Evolutionary conservation across 257 asterid genomes (phyloP), one percentile per base, ranked within the genome.

Genomic region (Plectranthus barbatus): DNA sequence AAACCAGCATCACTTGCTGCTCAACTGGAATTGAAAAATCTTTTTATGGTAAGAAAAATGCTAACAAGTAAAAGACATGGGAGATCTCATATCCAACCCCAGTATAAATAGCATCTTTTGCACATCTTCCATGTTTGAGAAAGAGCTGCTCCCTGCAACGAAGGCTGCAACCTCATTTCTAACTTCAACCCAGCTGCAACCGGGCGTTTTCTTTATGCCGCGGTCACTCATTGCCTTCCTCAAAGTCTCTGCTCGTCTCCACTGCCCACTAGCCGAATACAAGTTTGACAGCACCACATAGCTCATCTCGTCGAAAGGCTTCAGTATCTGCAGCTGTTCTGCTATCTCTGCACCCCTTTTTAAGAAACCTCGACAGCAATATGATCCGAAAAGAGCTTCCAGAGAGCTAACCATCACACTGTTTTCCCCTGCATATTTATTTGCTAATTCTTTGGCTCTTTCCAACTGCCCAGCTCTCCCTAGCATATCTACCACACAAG

Each of bases 181-280:
- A 34, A 88, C 80, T 67, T 86, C 95, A 37, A 88, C 71, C 95
- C 96, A 80, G 55, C 95, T 85, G 60, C 83, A 73, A 15, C 92
- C 92, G 1, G 85, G 85, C 73, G 14, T 66, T 59, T 88, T 88
- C 73, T 67, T 83, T 12, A 88, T 76, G 5, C 88, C 83, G n/a
- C 74, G 63, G 6, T 64, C 77, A 9, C 49, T 79, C 92, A 86
- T 85, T 34, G 29, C 69, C 60, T 76, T 78, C 46, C 95, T 82
- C 69, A 88, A 56, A 47, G 53, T 60, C 78, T 81, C 79, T 0
- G 95, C 92, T 60, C 71, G 78, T 68, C 67, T 79, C 96, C 96
- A 88, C 80, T 77, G 72, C 29, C 96, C 92, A 34, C 89, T 78
- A n/a, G 81, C 81, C 69, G 88, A 77, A 53, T 88, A 88, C 76